Percentiles rank a stretch among this genome's conserved stretches.
Evolutionary conservation across 106 monocot genomes (phyloP).

Genomic region (Apostasia shenzhenica): DNA sequence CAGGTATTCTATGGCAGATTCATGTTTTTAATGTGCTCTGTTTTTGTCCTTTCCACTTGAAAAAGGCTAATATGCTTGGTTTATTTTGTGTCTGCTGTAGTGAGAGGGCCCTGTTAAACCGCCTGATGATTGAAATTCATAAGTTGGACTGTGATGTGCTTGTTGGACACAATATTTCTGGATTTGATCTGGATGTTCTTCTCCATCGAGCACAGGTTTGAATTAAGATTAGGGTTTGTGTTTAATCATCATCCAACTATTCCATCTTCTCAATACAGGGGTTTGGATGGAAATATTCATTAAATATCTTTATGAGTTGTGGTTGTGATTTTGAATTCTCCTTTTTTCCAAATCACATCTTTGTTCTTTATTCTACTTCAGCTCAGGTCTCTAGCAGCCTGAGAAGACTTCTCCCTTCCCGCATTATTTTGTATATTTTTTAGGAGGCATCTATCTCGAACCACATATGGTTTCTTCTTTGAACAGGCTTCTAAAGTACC

Average conservation of each 20-base stretch:
- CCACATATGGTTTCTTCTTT: neutral
- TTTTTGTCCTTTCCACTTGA: neutral
- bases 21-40: neutral
- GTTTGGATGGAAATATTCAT: neutral
- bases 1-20: constrained; percentile 29
- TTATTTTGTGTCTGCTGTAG: constrained; percentile 30
- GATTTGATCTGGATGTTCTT: constrained; percentile 97
- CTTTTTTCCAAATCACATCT: neutral
- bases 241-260: neutral
- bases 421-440: neutral
- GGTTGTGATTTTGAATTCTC: neutral
- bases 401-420: neutral
- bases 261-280: neutral
- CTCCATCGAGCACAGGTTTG: constrained; percentile 91
- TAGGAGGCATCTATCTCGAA: neutral
- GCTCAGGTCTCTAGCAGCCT: too few relatives aligned
- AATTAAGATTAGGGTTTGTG: neutral
- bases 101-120: constrained; percentile 90
- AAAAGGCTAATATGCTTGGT: neutral
- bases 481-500: constrained; percentile 79
- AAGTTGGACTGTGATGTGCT: constrained; percentile 91
- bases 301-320: too few relatives aligned
- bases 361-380: neutral
- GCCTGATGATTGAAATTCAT: constrained; percentile 88
- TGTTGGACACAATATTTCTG: constrained; percentile 97